Evolutionary conservation across 108 stramenopile species (phyloP).

Genomic region (Cyclotella kingstonii): DNA sequence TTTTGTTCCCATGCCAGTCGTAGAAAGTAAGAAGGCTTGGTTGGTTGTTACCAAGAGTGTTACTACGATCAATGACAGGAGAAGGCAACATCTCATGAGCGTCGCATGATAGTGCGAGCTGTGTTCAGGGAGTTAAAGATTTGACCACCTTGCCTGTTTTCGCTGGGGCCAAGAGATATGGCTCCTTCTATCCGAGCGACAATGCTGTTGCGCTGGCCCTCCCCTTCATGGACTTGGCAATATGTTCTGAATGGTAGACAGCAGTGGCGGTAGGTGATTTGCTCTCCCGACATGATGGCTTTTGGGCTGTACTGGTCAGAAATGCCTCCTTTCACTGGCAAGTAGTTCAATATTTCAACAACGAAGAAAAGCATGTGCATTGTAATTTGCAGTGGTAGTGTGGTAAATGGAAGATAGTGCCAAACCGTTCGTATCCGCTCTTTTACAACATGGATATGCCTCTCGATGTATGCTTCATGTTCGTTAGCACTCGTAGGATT

Average conservation of each 20-base stretch:
- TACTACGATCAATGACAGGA: too few relatives aligned
- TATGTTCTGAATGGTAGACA: constrained; percentile 4
- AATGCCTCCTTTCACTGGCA: constrained; percentile 15
- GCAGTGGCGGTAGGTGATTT: background rate
- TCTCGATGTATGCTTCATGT: background rate
- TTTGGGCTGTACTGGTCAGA: constrained; percentile 3
- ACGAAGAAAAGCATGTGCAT: constrained; percentile 2
- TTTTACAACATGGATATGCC: constrained; percentile 6
- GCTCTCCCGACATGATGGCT: constrained; percentile 8
- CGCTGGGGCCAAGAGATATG: background rate
- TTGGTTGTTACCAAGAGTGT: too few relatives aligned
- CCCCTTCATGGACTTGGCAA: constrained; percentile 11
- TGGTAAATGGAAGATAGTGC: background rate
- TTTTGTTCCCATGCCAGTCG: too few relatives aligned
- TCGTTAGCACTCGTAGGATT: too few relatives aligned
- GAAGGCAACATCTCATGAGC: too few relatives aligned
- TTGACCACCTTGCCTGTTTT: constrained; percentile 5
- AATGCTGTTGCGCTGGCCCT: constrained; percentile 4
- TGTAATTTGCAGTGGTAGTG: background rate
- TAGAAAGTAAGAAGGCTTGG: too few relatives aligned
- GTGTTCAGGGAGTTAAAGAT: background rate
- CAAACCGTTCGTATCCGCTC: constrained; percentile 6
- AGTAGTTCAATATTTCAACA: constrained; percentile 1
- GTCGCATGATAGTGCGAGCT: too few relatives aligned
- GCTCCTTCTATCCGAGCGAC: background rate